Base-by-base conservation (phyloP, 129 eudicot genomes). In the Helichrysum umbraculigerum region DNA sequence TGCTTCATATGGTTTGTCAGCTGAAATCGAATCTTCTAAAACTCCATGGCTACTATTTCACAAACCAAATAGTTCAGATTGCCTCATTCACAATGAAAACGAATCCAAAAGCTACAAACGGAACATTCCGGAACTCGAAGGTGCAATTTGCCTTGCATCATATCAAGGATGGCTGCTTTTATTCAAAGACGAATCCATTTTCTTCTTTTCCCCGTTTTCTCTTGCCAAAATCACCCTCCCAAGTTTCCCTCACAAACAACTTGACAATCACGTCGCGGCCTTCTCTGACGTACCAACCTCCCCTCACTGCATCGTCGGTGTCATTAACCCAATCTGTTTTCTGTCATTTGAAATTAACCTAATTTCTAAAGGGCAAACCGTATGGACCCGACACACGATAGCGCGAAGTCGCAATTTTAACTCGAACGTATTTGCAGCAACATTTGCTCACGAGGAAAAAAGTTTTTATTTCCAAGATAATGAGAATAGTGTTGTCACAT, bases 81-180 rank as follows among this genome's bases (percentile, higher is more conserved):
- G 84, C 41, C 34, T 22, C 34, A 14, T 81, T 50, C 52, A 25
- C 62, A 56, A 73, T 8, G 19, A 32, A 10, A 63, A 2, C 4
- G 47, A 62, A 25, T 54, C 74, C 9, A 81, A 81, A 32, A 56
- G 52, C 67, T 85, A 81, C 78, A 66, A 65, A 7, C 28, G 74
- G 0, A 33, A 69, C 16, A 67, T 85, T 22, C 85, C 83, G 0
- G 85, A 81, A 4, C 76, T 85, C 10, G 44, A 28, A 7, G 75
- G 21, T 15, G 67, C 85, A n/a, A 25, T 44, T n/a, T 81, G 82
- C 22, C 83, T 76, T 1, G 82, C 89, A 16, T 85, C 89, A 6
- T 35, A 60, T 16, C 47, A 75, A 71, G 89, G 89, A 9, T 85
- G 89, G 89, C 68, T 85, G 0, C 86, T 85, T 29, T 29, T 82